phyloP scores from a whole-genome alignment of 1,284 basidiomycete species.

The Melampsora americana region DNA sequence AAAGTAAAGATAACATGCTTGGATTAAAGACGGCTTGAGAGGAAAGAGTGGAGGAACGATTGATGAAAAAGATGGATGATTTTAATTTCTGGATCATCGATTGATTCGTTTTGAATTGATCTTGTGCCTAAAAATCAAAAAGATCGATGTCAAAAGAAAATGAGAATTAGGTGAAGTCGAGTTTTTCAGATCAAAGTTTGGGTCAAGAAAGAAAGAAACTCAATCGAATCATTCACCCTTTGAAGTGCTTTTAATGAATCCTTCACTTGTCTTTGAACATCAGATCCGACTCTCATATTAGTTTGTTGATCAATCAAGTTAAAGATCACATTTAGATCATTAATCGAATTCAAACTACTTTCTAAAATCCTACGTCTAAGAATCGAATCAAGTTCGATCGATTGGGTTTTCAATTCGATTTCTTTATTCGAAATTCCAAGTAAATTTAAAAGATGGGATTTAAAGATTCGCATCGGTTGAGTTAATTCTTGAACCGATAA shows the following conservation, averaged over 20 bases:
- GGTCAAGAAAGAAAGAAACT: no score
- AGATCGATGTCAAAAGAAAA: no score
- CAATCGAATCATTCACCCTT: no score
- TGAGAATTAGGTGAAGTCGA: no score
- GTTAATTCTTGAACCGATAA: conserved; percentile 55
- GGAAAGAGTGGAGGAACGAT: conserved; percentile 61
- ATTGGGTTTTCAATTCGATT: conserved; percentile 12
- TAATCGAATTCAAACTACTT: conserved; percentile 66
- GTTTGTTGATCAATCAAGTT: conserved; percentile 76
- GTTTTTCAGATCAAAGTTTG: no score
- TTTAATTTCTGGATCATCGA: no score
- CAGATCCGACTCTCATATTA: conserved; percentile 79
- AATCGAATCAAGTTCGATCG: conserved; percentile 67
- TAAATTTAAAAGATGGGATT: conserved; percentile 55
- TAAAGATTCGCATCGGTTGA: conserved; percentile 60
- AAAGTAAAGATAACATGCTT: conserved; percentile 87
- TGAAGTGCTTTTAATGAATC: conserved; percentile 69
- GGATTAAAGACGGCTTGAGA: conserved; percentile 95
- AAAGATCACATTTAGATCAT: conserved; percentile 74
- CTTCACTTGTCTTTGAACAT: conserved; percentile 70
- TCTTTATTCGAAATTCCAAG: conserved; percentile 4
- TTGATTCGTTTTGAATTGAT: conserved; percentile 7
- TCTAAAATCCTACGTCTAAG: conserved; percentile 69
- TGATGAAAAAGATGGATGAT: conserved; percentile 47
- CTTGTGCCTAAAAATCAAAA: conserved; percentile 42